Percentiles rank a stretch among this genome's conserved stretches.
Evolutionary conservation across 2,329 filamentous ascomycete species (phyloP).

Genomic region (Paracamarosporium sp.): DNA sequence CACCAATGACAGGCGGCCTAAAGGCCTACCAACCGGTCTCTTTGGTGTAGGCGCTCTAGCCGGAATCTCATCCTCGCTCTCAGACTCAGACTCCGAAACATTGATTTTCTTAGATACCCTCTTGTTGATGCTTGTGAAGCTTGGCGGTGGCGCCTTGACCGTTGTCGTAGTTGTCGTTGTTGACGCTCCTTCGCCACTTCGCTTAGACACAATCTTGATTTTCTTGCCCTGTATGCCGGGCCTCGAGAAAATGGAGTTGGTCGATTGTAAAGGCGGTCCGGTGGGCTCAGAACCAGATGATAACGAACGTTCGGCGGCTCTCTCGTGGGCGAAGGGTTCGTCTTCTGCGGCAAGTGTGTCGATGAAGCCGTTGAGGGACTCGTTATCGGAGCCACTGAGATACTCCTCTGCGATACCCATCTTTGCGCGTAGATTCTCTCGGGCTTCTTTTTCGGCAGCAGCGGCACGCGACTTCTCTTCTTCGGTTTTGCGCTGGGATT

Average conservation of each 20-base stretch:
- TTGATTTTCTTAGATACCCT: slow-evolving; percentile 21
- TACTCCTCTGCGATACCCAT: slow-evolving; percentile 41
- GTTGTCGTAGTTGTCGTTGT: slow-evolving; percentile 21
- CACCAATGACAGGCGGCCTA: slow-evolving; percentile 26
- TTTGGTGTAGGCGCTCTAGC: slow-evolving; percentile 33
- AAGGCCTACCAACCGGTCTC: slow-evolving; percentile 23
- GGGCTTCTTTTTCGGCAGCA: slow-evolving; percentile 35
- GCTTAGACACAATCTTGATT: slow-evolving; percentile 42
- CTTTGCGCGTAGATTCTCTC: slow-evolving; percentile 45
- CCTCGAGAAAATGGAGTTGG: slow-evolving; percentile 36
- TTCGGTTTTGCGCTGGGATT: slow-evolving; percentile 30
- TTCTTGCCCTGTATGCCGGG: slow-evolving; percentile 42
- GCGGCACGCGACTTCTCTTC: slow-evolving; percentile 25
- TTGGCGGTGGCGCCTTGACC: slow-evolving; percentile 16
- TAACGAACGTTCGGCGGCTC: slow-evolving; percentile 2
- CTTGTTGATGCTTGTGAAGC: slow-evolving; percentile 28
- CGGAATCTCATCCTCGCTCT: slow-evolving; percentile 42
- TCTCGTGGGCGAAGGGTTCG: slow-evolving; percentile 18
- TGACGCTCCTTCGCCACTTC: slow-evolving; percentile 14
- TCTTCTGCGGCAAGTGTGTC: slow-evolving; percentile 30
- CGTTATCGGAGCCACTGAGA: slow-evolving; percentile 30
- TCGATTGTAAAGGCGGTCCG: slow-evolving; percentile 23
- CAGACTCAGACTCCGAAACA: slow-evolving; percentile 29
- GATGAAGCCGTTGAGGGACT: slow-evolving; percentile 36
- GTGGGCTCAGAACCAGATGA: slow-evolving; percentile 8